Base-by-base conservation (phyloP, 345 rosid genomes). In the Ricinus communis region DNA sequence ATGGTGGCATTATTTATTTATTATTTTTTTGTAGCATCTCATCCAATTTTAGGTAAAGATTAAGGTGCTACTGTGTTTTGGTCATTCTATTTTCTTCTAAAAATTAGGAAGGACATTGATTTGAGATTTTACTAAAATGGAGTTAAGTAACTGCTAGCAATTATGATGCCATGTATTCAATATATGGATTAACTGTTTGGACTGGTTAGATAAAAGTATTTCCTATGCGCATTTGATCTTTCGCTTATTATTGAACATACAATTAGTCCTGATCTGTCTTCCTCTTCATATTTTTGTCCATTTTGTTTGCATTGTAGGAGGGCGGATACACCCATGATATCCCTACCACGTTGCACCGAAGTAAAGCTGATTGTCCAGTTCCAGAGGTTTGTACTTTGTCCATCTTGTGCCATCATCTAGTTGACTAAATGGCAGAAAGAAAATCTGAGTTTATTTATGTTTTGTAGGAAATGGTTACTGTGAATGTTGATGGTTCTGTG, bases 271-370 rank as follows among this genome's bases (percentile, higher is more conserved):
- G 2, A 33, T 25, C 19, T 55, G 22, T 53, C 7, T 10, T 18
- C 71, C 18, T 71, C 31, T 57, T 47, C 50, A 14, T 24, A 22
- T 16, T 45, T 15, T 7, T 73, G 49, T 33, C 25, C 33, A 28
- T 71, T 76, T 69, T 54, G 52, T 65, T 52, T 71, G 43, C 60
- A 11, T 38, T 40, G 6, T 75, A 95, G 99, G 99, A 90, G 64
- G 84, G 93, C 70, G 97, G 97, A 77, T 92, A 92, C 80, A 77
- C 81, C 51, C 84, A 92, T 74, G 97, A 95, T 75, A 95, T 95
- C 76, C 99, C 99, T n/a, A 95, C 99, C 50, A 95, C 99, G 19
- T 75, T 95, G 85, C 91, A 90, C 45, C 82, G 99, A 81, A 95
- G 99, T 74, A 95, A 90, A 89, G 97, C 91, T 76, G 99, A 95